A percentile compares a stretch with the other conserved stretches of the same genome.
Evolutionary conservation across 148 eudicot species (phyloP).

Genomic region (Euryodendron excelsum): DNA sequence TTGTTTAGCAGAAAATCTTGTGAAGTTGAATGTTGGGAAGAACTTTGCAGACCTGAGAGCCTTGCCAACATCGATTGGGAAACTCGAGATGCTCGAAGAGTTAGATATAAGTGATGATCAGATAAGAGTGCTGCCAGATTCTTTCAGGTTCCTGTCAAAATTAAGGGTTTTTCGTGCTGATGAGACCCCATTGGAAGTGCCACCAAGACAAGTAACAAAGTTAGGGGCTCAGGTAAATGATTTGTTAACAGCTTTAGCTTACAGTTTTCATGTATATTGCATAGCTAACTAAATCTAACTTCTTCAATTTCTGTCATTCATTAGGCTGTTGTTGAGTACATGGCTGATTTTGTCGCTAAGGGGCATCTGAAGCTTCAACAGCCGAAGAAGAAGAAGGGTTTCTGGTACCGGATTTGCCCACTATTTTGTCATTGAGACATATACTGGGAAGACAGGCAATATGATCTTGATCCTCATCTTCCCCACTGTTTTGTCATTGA

Average conservation of each 20-base stretch:
- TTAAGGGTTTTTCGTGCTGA: conserved; percentile 56
- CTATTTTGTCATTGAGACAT: conserved; percentile 32
- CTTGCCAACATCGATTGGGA: conserved; percentile 64
- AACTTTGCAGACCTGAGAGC: conserved; percentile 70
- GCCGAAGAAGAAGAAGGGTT: conserved; percentile 42
- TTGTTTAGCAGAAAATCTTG: conserved; percentile 43
- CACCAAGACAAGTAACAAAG: conserved; percentile 46
- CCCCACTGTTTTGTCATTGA: no score
- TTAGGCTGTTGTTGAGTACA: conserved; percentile 68
- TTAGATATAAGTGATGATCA: conserved; percentile 71
- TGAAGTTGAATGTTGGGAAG: conserved; percentile 58
- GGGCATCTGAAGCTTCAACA: conserved; percentile 22
- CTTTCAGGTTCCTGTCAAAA: conserved; percentile 49
- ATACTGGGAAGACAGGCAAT: not conserved
- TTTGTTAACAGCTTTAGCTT: not conserved
- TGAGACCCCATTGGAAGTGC: conserved; percentile 66
- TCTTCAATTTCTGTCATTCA: not conserved
- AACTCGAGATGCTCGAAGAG: conserved; percentile 62
- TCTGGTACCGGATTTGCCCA: conserved; percentile 43
- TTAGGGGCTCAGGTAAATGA: conserved; percentile 76
- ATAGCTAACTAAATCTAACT: no score
- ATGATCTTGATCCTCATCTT: not conserved
- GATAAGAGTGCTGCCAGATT: conserved; percentile 59
- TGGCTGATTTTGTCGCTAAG: conserved; percentile 45
- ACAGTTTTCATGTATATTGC: not conserved